These are phyloP conservation scores for Pseudogymnoascus sp. DNA, from an alignment of 2,329 filamentous ascomycete species.

Conservation along the genomic window DNA sequence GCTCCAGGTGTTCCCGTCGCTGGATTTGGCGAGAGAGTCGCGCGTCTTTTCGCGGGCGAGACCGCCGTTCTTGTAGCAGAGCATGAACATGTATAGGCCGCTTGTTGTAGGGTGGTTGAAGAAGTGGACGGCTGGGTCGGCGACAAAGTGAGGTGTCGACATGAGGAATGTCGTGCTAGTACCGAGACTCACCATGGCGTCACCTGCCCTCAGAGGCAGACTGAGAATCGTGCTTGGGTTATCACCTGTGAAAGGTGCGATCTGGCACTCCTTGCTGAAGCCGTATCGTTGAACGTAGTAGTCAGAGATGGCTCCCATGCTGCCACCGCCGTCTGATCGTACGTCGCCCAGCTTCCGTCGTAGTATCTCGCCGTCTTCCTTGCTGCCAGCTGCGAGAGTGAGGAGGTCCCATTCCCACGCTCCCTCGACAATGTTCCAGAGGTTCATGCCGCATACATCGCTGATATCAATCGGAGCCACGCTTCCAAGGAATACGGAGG, in stretches of 20 bases:
- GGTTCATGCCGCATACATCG: constrained; percentile 93
- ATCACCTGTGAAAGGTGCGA: constrained; percentile 88
- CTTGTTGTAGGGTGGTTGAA: constrained; percentile 93
- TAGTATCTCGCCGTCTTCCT: constrained; percentile 52
- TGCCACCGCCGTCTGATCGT: constrained; percentile 70
- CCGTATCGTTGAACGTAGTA: constrained; percentile 79
- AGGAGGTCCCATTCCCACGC: constrained; percentile 71
- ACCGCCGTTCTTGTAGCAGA: constrained; percentile 98
- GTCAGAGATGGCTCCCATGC: constrained; percentile 65
- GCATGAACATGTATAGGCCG: constrained; percentile 98
- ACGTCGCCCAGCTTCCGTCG: constrained; percentile 75
- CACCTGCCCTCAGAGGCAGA: constrained; percentile 76
- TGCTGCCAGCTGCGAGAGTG: constrained; percentile 54
- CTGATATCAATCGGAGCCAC: constrained; percentile 88
- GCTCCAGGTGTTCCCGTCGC: constrained; percentile 60
- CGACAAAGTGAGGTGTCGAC: constrained; percentile 87
- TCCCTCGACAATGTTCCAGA: constrained; percentile 80
- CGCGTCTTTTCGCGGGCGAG: constrained; percentile 86
- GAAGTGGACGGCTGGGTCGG: constrained; percentile 89
- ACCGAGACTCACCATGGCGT: constrained; percentile 90
- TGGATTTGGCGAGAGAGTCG: constrained; percentile 61
- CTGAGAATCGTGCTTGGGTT: constrained; percentile 94
- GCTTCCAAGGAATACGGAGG: constrained; percentile 77
- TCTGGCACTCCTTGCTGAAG: constrained; percentile 66
- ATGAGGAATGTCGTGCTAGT: constrained; percentile 97